Base-by-base conservation (phyloP, 2,329 filamentous ascomycete genomes). In the Emergomyces africanus region DNA sequence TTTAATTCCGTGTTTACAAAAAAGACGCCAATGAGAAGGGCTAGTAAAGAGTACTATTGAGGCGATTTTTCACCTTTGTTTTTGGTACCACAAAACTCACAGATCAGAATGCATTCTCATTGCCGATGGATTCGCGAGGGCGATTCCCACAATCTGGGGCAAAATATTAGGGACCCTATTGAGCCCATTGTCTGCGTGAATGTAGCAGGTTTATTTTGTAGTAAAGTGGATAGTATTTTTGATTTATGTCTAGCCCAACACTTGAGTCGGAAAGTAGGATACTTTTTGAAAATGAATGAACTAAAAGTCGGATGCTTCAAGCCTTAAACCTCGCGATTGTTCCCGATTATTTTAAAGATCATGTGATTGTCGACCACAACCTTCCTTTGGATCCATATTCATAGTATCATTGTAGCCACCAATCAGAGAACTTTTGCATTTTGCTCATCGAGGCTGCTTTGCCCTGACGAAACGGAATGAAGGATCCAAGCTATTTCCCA, bases 81-180 rank as follows among this genome's bases (percentile, higher is more conserved):
- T 69, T 88, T 82, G 46, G 88, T 83, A 62, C 88, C 89, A 72
- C 92, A 97, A 71, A 91, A 86, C 67, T 89, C 87, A 79, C 92
- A 99, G 64, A 81, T 80, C 60, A 97, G 77, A 60, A 88, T 81
- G 87, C 87, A 70, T 90, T 88, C 65, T 83, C 80, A 61, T 85
- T 86, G 61, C 88, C 89, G 63, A 86, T 87, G 53, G 88, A 90
- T 57, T 86, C 82, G 57, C 94, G 90, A 46, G 97, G 79, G 3
- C 96, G 80, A 71, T 95, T 95, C 62, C 92, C 92, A 73, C 92
- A 97, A 71, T 91, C 89, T 58, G 82, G 82, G 89, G 78, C 92
- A 97, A 74, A 97, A 97, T 41, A 96, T 86, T 46, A 97, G 80
- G 57, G 90, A 92, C 59, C 90, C 92, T 65, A 96, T 90, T 20